These are phyloP conservation scores for Oenanthe sinensis DNA, from an alignment of 129 eudicot species.

Conservation along the genomic window DNA sequence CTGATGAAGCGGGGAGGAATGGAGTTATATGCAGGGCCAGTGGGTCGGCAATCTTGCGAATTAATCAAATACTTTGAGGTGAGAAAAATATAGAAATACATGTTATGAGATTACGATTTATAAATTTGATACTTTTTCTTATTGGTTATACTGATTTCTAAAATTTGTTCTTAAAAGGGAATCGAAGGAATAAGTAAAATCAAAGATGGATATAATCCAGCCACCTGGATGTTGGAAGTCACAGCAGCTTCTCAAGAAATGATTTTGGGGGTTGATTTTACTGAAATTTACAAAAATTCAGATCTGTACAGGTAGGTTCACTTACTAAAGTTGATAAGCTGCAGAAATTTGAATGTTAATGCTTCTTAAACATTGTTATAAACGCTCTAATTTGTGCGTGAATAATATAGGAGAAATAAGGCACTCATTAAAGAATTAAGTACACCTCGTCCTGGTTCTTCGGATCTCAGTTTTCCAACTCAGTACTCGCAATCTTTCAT, in stretches of 20 bases:
- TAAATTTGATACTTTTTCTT: background rate
- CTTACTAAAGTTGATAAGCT: background rate
- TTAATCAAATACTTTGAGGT: slow-evolving; percentile 10
- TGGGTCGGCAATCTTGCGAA: slow-evolving; percentile 4
- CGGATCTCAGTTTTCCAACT: slow-evolving; percentile 16
- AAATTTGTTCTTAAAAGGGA: slow-evolving; percentile 1
- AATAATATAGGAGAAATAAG: slow-evolving; percentile 5
- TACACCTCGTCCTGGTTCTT: slow-evolving; percentile 3
- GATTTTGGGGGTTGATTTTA: slow-evolving; percentile 22
- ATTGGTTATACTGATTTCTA: background rate
- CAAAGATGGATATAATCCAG: slow-evolving; percentile 25
- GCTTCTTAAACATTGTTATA: background rate
- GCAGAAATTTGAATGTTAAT: background rate
- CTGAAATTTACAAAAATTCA: slow-evolving; percentile 21
- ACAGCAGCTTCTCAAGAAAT: slow-evolving; percentile 23
- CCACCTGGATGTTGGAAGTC: slow-evolving; percentile 34
- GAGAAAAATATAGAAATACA: background rate
- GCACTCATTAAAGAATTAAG: slow-evolving; percentile 5
- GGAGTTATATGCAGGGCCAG: slow-evolving; percentile 10
- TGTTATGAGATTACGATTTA: background rate
- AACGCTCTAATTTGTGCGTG: background rate
- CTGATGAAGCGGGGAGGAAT: slow-evolving; percentile 10
- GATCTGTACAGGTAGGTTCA: slow-evolving; percentile 16
- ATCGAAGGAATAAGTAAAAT: slow-evolving; percentile 19
- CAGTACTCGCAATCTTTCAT: slow-evolving; percentile 23